Base-by-base conservation (phyloP, 129 eudicot genomes). In the Deinandra increscens region DNA sequence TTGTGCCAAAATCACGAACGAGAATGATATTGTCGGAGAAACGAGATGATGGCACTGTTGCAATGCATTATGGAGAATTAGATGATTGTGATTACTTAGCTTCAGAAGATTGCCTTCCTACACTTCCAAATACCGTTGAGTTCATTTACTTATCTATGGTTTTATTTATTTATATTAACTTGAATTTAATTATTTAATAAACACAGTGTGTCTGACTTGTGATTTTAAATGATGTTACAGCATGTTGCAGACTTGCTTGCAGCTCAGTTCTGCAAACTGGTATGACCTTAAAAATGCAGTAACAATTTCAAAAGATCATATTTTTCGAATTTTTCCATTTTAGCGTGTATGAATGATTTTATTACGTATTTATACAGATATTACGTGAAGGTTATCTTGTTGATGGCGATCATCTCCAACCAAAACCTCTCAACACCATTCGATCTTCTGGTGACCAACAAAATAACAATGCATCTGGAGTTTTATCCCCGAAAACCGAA, bases 191-290 rank as follows among this genome's bases (percentile, higher is more conserved):
- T 59, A 59, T 59, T 14, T 54, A 53, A 13, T 26, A 54, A 58
- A 26, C 29, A 14, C 41, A 41, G 41, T 68, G 18, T 50, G 55
- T 64, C 84, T 85, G 67, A 79, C 79, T 26, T 56, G 4, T 23
- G 64, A 18, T 69, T 37, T 73, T 36, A 69, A 45, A 19, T 79
- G 43, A 53, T 72, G 50, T 56, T 46, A 72, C 95, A 93, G 98
- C 95, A 89, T 77, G 74, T 61, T 72, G 98, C 98, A 3, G 98
- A 93, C 82, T 81, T 89, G 75, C 90, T 93, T 44, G 98, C 95
- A 33, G 84, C 84, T 36, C 97, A 93, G 81, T 81, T 82, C 61
- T 73, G 80, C 69, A 75, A 83, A 14, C 83, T 83, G 96, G 98
- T 93, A 84, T n/a, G 82, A 48, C 17, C 56, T 50, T 44, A 8